Evolutionary conservation across 352 stramenopile species (phyloP).

Genomic region (Phytopythium ostracodes): DNA sequence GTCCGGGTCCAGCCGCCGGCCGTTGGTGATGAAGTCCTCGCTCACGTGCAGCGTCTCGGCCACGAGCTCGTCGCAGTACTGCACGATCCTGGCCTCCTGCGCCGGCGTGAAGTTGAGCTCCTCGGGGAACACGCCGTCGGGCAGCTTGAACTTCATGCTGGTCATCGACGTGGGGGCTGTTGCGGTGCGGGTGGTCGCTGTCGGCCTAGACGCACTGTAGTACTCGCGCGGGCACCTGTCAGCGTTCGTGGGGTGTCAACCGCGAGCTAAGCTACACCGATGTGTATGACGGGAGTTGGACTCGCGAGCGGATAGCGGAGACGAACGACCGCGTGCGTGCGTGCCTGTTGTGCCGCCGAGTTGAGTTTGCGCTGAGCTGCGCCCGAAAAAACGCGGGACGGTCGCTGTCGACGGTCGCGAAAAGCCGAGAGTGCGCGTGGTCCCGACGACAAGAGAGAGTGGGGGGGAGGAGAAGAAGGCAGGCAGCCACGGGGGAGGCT

Average conservation of each 20-base stretch:
- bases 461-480: not conserved
- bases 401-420: not conserved
- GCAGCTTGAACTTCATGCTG: conserved; percentile 18
- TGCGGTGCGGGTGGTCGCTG: not conserved
- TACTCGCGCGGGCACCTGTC: not conserved
- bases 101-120: conserved; percentile 15
- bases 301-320: not conserved
- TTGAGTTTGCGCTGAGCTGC: not conserved
- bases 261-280: no score
- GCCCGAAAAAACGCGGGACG: not conserved
- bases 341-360: not conserved
- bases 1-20: conserved; percentile 23
- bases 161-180: not conserved
- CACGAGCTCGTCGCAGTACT: conserved; percentile 28
- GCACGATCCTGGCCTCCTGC: conserved; percentile 17
- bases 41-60: conserved; percentile 21
- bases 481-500: no score
- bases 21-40: conserved; percentile 27
- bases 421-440: not conserved
- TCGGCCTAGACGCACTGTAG: not conserved
- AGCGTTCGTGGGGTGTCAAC: no score
- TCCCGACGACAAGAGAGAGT: not conserved
- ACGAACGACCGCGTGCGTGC: not conserved
- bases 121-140: conserved; percentile 21
- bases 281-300: not conserved